phyloP scores from a whole-genome alignment of 495 filamentous ascomycete species.

The Sphaerosporella brunnea region DNA sequence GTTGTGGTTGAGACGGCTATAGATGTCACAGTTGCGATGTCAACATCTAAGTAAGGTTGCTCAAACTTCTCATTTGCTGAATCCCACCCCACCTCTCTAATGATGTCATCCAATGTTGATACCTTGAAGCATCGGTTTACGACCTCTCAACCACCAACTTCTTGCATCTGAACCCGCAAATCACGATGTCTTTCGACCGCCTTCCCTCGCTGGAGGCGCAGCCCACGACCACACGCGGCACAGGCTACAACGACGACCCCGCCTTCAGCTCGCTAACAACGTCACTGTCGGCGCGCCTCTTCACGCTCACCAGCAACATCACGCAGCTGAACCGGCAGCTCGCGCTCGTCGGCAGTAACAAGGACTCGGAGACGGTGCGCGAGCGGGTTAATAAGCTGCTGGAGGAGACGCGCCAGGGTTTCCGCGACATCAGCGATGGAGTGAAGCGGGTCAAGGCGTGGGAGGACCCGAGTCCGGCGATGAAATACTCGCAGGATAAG shows the following conservation, averaged over 20 bases:
- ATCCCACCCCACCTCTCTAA: too few species aligned
- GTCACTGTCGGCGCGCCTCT: slow-evolving; percentile 66
- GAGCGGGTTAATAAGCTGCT: slow-evolving; percentile 75
- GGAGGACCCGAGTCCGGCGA: slow-evolving; percentile 54
- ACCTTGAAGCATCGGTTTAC: too few species aligned
- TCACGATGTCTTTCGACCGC: slow-evolving; percentile 77
- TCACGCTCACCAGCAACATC: slow-evolving; percentile 72
- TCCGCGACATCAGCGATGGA: slow-evolving; percentile 84
- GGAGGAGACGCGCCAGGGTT: slow-evolving; percentile 65
- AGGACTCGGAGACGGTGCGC: slow-evolving; percentile 77
- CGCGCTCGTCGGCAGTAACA: slow-evolving; percentile 65
- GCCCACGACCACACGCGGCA: slow-evolving; percentile 45
- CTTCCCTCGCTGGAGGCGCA: slow-evolving; percentile 69
- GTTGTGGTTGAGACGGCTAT: too few species aligned
- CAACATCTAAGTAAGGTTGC: too few species aligned
- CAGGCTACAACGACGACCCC: slow-evolving; percentile 77
- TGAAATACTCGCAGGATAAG: slow-evolving; percentile 71
- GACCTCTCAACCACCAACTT: too few species aligned
- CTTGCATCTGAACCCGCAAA: too few species aligned
- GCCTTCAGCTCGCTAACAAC: slow-evolving; percentile 72
- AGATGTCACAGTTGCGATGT: too few species aligned
- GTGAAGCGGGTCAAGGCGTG: slow-evolving; percentile 81
- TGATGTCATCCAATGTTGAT: too few species aligned
- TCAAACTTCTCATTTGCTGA: too few species aligned
- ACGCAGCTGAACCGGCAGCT: slow-evolving; percentile 64